Conservation (phyloP, 2,329 filamentous ascomycete species). For the Lasiodiplodia hormozganensis region DNA sequence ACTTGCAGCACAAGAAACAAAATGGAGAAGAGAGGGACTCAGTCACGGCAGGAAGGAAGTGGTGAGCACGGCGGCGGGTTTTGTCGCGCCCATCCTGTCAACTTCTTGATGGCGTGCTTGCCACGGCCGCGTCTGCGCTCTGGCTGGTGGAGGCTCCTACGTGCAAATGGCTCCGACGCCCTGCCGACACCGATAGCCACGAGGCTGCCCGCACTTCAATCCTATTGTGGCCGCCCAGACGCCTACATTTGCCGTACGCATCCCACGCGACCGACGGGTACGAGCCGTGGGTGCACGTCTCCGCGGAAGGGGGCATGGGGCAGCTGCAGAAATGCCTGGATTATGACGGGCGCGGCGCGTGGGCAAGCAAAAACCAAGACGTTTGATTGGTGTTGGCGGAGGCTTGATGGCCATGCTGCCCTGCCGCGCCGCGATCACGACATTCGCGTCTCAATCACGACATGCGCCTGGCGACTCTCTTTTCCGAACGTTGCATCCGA, state of each 20-base stretch:
- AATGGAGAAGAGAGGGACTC: neutral
- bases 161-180: neutral
- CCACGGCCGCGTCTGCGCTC: slow-evolving; percentile 20
- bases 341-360: slow-evolving; percentile 11
- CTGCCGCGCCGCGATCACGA: slow-evolving; percentile 28
- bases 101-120: slow-evolving; percentile 27
- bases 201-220: neutral
- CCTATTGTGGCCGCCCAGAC: neutral
- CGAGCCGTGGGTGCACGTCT: neutral
- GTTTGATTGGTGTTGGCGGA: slow-evolving; percentile 24
- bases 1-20: neutral
- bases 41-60: neutral
- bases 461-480: neutral
- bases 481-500: slow-evolving; percentile 5
- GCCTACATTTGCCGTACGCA: neutral
- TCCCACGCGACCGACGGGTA: neutral
- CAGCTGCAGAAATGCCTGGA: neutral
- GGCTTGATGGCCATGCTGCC: slow-evolving; percentile 10
- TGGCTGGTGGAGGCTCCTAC: slow-evolving; percentile 14
- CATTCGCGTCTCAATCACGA: slow-evolving; percentile 20
- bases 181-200: neutral
- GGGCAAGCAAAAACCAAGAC: slow-evolving; percentile 1
- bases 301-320: neutral
- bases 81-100: slow-evolving; percentile 8
- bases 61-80: neutral